Conservation (phyloP, 2,329 filamentous ascomycete genomes). For the Xylaria sp. region DNA sequence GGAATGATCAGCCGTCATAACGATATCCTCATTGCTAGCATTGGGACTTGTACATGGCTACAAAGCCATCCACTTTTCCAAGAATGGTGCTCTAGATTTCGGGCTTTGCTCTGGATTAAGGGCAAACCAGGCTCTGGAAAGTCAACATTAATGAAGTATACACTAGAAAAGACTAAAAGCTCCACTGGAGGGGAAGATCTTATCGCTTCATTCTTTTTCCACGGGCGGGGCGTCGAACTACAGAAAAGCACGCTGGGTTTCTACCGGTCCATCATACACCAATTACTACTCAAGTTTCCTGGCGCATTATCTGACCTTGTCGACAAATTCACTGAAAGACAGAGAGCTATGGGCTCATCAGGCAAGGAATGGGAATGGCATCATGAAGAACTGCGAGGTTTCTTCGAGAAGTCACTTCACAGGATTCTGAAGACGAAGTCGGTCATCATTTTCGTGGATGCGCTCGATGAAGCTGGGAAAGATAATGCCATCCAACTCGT, state of each 20-base stretch:
- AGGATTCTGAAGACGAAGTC: neutral
- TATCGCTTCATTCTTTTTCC: constrained; percentile 6
- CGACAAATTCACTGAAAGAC: neutral
- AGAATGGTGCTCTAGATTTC: no score
- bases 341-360: neutral
- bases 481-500: neutral
- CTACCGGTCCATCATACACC: constrained; percentile 8
- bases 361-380: neutral
- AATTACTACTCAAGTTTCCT: neutral
- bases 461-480: constrained; percentile 2
- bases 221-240: constrained; percentile 3
- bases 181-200: constrained; percentile 4
- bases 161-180: neutral
- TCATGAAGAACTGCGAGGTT: neutral
- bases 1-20: no score
- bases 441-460: constrained; percentile 11
- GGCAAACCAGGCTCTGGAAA: no score
- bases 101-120: no score
- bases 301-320: constrained; percentile 1
- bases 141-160: no score
- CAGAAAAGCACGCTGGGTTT: constrained; percentile 10
- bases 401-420: neutral
- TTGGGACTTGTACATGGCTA: no score
- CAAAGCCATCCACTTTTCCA: no score
- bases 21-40: no score